These are phyloP conservation scores for Talaromyces borbonicus DNA, from an alignment of 495 filamentous ascomycete genomes.

Conservation along the genomic window DNA sequence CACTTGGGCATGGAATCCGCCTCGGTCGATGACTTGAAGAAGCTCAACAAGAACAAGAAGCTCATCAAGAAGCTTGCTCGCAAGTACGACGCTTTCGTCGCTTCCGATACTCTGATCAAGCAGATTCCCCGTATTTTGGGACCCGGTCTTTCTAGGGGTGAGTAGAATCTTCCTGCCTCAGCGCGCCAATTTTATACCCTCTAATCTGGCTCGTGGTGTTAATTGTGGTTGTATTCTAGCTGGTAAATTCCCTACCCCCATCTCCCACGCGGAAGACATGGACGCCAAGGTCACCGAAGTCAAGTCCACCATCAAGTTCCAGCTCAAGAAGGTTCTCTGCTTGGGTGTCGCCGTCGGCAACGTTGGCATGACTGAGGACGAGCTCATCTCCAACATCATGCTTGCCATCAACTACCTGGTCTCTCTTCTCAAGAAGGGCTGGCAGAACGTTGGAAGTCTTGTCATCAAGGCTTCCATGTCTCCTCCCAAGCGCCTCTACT, in stretches of 20 bases:
- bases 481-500: slow-evolving; percentile 93
- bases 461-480: slow-evolving; percentile 99
- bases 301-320: slow-evolving; percentile 99
- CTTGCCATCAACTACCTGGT: slow-evolving; percentile 99
- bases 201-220: not conserved
- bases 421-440: slow-evolving; percentile 98
- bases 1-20: slow-evolving; percentile 95
- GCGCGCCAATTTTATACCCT: no score
- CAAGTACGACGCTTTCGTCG: slow-evolving; percentile 99
- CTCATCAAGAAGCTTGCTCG: slow-evolving; percentile 99
- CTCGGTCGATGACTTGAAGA: slow-evolving; percentile 97
- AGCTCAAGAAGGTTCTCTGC: slow-evolving; percentile 99
- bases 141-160: slow-evolving; percentile 96
- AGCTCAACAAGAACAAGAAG: slow-evolving; percentile 99
- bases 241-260: slow-evolving; percentile 97
- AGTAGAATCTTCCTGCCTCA: slow-evolving; percentile 16
- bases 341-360: slow-evolving; percentile 98
- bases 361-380: slow-evolving; percentile 93
- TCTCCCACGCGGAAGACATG: slow-evolving; percentile 92
- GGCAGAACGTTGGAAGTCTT: slow-evolving; percentile 99
- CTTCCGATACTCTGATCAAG: slow-evolving; percentile 94
- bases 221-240: slow-evolving; percentile 37
- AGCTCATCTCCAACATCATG: slow-evolving; percentile 93
- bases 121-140: slow-evolving; percentile 99
- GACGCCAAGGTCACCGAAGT: slow-evolving; percentile 91